These are phyloP conservation scores for Aspergillus ochraceus DNA, from an alignment of 2,329 filamentous ascomycete genomes.

Conservation along the genomic window DNA sequence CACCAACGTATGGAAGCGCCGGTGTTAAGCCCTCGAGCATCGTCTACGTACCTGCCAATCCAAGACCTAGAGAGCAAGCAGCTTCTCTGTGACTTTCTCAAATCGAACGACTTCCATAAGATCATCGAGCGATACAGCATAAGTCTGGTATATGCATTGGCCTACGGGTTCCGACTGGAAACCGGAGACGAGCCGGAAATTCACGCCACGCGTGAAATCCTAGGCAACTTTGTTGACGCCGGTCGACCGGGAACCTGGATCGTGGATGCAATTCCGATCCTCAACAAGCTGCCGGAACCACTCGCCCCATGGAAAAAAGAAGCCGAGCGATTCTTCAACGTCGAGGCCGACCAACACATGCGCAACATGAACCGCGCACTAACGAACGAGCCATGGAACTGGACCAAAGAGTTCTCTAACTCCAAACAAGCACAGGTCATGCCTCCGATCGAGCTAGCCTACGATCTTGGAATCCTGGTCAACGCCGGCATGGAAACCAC, in stretches of 20 bases:
- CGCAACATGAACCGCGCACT: slow-evolving; percentile 17
- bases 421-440: slow-evolving; percentile 44
- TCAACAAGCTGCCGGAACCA: slow-evolving; percentile 41
- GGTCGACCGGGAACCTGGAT: slow-evolving; percentile 46
- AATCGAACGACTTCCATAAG: slow-evolving; percentile 43
- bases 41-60: slow-evolving; percentile 39
- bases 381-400: slow-evolving; percentile 24
- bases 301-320: slow-evolving; percentile 40
- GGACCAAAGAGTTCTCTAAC: slow-evolving; percentile 21
- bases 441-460: slow-evolving; percentile 45
- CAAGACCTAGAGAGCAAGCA: slow-evolving; percentile 51
- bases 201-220: slow-evolving; percentile 46
- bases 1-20: slow-evolving; percentile 43
- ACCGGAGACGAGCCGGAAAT: slow-evolving; percentile 44
- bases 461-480: slow-evolving; percentile 46
- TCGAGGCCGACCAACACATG: slow-evolving; percentile 22
- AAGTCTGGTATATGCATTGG: slow-evolving; percentile 51
- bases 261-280: slow-evolving; percentile 44
- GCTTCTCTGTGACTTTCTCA: slow-evolving; percentile 45
- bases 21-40: slow-evolving; percentile 30
- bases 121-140: slow-evolving; percentile 51
- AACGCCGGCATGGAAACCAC: slow-evolving; percentile 54
- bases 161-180: slow-evolving; percentile 51
- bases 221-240: slow-evolving; percentile 50
- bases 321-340: slow-evolving; percentile 17